phyloP scores from a whole-genome alignment of 805 yeast genomes.

The Scheffersomyces spartinae region DNA sequence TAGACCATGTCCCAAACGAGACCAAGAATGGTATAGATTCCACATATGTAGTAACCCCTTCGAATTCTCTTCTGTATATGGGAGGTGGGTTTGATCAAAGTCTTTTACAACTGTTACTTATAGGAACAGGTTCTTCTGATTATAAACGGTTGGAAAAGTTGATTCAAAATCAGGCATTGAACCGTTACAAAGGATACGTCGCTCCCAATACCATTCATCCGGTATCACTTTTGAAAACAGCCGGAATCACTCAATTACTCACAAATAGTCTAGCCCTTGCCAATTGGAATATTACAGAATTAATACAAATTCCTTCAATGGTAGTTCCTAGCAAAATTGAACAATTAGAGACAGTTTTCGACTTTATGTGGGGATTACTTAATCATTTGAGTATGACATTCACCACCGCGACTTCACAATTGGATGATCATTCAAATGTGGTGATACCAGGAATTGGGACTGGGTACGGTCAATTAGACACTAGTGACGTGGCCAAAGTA shows the following conservation, averaged over 20 bases:
- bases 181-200: constrained; percentile 9
- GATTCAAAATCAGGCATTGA: constrained; percentile 9
- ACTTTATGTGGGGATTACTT: constrained; percentile 13
- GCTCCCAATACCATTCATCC: constrained; percentile 8
- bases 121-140: constrained; percentile 3
- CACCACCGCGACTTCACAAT: too few species aligned
- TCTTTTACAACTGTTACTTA: constrained; percentile 7
- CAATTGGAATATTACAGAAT: constrained; percentile 5
- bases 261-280: too few species aligned
- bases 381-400: too few species aligned
- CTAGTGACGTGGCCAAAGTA: constrained; percentile 7
- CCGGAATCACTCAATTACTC: too few species aligned
- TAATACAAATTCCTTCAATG: constrained; percentile 13
- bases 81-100: constrained; percentile 17
- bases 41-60: constrained; percentile 12
- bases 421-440: constrained; percentile 4
- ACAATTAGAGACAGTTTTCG: too few species aligned
- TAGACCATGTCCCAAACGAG: too few species aligned
- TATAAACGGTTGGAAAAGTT: constrained; percentile 6
- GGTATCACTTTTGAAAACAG: too few species aligned
- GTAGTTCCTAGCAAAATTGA: constrained; percentile 10
- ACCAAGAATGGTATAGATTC: too few species aligned
- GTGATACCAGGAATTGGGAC: constrained; percentile 18
- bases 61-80: constrained; percentile 16
- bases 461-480: constrained; percentile 13